Evolutionary conservation across 2,329 filamentous ascomycete genomes (phyloP), one percentile per base, ranked within the genome.

Genomic region (Xylaria sp.): DNA sequence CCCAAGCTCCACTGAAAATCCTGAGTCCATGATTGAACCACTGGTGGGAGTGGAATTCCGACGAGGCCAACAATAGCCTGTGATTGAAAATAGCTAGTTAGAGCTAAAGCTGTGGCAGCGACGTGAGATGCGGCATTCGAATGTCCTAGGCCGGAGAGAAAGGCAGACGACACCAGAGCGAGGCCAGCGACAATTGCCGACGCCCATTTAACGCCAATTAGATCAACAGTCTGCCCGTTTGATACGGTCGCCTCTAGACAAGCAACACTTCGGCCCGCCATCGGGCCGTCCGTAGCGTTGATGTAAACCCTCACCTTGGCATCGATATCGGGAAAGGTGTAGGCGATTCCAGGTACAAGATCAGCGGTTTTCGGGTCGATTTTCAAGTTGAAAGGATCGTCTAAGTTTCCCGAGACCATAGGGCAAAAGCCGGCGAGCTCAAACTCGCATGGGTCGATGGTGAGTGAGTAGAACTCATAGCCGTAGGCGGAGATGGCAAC

Each of bases 1-100:
- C 94, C 94, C 92, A 98, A 95, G 72, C 90, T 96, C 94, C 94
- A 98, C 74, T 96, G 91, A 80, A 98, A 97, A 78, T 97, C 94
- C 79, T 97, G 93, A 1, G 93, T 97, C 94, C 94, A 98, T 0
- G 93, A 85, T 71, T 91, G 85, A 55, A 96, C 94, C 63, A 97
- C 91, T 0, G 94, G 94, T 9, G 94, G 94, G 55, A 97, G 85
- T 46, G 84, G 82, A 13, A 97, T 89, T 19, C 90, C 86, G 55
- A 89, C 91, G 77, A 97, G 89, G 66, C 93, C 93, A 71, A 97
- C 83, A 77, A 97, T 92, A 25, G 94, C 93, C 77, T 97, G 93
- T 4, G 92, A 88, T 78, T 98, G 94, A 83, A 97, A 97, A 78
- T 95, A 97, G 63, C 90, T 87, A 74, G 97, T 96, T 29, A 98